A percentile compares a stretch with the other conserved stretches of the same genome.
Evolutionary conservation across 495 filamentous ascomycete species (phyloP).

Genomic region (Melanomma pulvis-pyrius): DNA sequence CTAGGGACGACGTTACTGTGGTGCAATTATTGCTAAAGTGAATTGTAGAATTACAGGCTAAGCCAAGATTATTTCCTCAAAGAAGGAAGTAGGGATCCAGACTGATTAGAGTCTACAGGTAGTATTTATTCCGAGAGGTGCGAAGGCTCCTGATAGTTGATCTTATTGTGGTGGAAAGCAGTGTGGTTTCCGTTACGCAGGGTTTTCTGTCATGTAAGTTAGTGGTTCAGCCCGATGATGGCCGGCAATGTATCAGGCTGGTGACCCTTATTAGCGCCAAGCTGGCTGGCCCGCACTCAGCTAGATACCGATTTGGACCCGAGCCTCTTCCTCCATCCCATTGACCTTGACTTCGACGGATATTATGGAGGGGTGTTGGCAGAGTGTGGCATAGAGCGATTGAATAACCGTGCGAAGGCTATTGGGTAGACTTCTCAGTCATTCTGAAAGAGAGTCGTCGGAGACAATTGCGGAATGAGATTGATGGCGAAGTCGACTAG

Average conservation of each 20-base stretch:
- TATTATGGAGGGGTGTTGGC: conserved; percentile 22
- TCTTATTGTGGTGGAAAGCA: no score
- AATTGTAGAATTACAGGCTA: no score
- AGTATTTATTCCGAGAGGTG: no score
- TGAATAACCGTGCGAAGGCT: conserved; percentile 23
- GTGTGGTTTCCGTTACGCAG: no score
- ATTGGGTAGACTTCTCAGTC: conserved; percentile 17
- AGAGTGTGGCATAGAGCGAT: conserved; percentile 26
- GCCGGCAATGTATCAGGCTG: conserved; percentile 11
- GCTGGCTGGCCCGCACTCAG: conserved; percentile 18
- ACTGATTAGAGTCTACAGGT: no score
- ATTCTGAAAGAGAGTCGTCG: conserved; percentile 24
- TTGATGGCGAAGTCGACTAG: conserved; percentile 25
- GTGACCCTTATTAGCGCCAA: conserved; percentile 11
- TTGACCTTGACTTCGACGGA: conserved; percentile 18
- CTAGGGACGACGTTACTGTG: no score
- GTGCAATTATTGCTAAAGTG: no score
- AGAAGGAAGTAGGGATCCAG: no score
- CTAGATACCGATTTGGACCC: conserved; percentile 19
- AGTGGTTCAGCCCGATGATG: conserved; percentile 25
- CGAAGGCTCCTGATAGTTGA: no score
- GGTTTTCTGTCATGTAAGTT: no score
- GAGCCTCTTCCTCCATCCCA: conserved; percentile 23
- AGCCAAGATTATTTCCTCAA: no score
- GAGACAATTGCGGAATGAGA: conserved; percentile 21